Percentiles rank a stretch among this genome's conserved stretches.
These are phyloP conservation scores for Funneliformis geosporum DNA, from an alignment of 192 early-diverging fungal species.

Conservation along the genomic window DNA sequence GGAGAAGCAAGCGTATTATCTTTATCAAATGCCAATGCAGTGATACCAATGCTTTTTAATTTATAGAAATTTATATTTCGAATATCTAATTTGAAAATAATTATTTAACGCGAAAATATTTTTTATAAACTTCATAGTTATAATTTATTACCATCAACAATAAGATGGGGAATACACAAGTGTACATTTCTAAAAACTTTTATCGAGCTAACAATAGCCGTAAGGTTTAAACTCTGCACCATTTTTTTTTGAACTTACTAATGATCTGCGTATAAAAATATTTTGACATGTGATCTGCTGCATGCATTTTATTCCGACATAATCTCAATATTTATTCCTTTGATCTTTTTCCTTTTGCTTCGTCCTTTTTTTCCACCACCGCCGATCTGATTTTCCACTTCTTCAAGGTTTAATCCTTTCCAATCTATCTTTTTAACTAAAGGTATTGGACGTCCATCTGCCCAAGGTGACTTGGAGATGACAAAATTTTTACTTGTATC, in stretches of 20 bases:
- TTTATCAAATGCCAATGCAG: conserved; percentile 90
- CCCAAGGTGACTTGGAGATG: conserved; percentile 27
- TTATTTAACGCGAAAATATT: neutral
- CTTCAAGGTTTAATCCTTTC: conserved; percentile 16
- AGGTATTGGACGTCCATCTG: conserved; percentile 6
- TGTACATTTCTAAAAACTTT: conserved; percentile 60
- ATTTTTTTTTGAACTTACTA: conserved; percentile 37
- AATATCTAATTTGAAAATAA: conserved; percentile 54
- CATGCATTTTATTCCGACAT: neutral
- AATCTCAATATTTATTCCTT: neutral
- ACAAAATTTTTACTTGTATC: neutral
- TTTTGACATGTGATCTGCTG: neutral
- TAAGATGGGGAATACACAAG: conserved; percentile 75
- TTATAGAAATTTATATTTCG: conserved; percentile 63
- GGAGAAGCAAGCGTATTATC: conserved; percentile 94
- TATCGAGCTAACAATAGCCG: conserved; percentile 59
- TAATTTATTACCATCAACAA: conserved; percentile 56
- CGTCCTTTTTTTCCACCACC: neutral
- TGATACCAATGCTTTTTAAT: conserved; percentile 62
- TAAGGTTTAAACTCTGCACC: conserved; percentile 80
- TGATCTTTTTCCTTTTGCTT: neutral
- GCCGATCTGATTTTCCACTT: neutral
- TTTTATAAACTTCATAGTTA: neutral
- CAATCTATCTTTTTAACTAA: conserved; percentile 9
- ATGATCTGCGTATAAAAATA: neutral